phyloP scores from a whole-genome alignment of 768 basidiomycete genomes.

The Rhodosporidiobolus odoratus region DNA sequence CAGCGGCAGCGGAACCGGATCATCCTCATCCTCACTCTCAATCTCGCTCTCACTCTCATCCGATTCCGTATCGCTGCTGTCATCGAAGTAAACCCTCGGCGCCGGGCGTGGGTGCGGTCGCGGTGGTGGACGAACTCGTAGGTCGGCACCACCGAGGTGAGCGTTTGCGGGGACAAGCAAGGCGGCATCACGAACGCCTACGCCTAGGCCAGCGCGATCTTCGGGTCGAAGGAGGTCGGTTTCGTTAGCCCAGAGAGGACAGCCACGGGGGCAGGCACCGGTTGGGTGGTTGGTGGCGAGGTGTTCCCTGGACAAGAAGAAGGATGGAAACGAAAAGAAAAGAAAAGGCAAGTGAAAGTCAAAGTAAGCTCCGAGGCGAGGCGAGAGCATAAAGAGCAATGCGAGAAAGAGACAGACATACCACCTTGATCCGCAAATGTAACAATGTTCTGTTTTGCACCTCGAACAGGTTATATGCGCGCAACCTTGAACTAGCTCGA shows the following conservation, averaged over 20 bases:
- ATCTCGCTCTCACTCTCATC: too few species aligned
- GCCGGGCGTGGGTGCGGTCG: too few species aligned
- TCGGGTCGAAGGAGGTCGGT: neutral
- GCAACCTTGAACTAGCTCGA: constrained; percentile 4
- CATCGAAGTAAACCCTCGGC: too few species aligned
- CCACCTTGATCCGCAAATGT: constrained; percentile 1
- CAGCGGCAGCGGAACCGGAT: too few species aligned
- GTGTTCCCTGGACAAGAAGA: neutral
- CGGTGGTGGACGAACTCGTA: too few species aligned
- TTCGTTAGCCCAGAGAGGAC: neutral
- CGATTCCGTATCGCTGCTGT: too few species aligned
- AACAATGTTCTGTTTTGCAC: constrained; percentile 8
- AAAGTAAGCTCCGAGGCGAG: neutral
- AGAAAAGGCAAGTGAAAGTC: neutral
- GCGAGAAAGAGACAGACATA: too few species aligned
- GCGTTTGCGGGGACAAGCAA: neutral
- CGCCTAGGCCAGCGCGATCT: too few species aligned
- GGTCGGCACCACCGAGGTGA: too few species aligned
- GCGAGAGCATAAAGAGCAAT: too few species aligned
- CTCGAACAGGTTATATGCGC: constrained; percentile 1
- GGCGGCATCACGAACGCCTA: neutral
- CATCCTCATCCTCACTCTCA: too few species aligned
- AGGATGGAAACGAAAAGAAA: neutral
- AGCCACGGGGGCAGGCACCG: neutral
- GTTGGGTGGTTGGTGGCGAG: neutral